Base-by-base conservation (phyloP, 2,329 filamentous ascomycete species). In the Beauveria rudraprayagi region DNA sequence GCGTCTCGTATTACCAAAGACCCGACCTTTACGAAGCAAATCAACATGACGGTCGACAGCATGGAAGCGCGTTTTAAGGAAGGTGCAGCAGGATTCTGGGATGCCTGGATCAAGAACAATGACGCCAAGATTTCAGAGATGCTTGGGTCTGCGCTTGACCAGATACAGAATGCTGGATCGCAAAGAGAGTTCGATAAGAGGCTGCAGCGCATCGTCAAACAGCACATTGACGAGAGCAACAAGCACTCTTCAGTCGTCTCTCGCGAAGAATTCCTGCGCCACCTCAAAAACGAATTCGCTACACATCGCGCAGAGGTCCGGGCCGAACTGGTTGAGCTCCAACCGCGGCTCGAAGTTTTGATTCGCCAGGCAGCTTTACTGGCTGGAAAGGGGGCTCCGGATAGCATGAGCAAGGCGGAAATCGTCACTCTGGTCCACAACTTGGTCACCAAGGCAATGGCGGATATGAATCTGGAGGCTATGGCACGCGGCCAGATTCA, bases 51-150 rank as follows among this genome's bases (percentile, higher is more conserved):
- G 4, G 64, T 70, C 1, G 67, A 71, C 1, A 65, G 65, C 3
- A 64, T 69, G 17, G 69, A 72, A 10, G 47, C 58, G n/a, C 40
- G 53, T 16, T 9, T 61, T 30, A 61, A 64, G 53, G 46, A 28
- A 28, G 66, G 73, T 5, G 65, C 76, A 46, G 71, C 73, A 1
- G 72, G 62, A 43, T 72, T 75, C 4, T 86, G 83, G 82, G 74
- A 79, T 22, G 71, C 73, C 0, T 87, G 82, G 79, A 68, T 83
- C 30, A 73, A 72, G 46, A 76, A 76, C 19, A 86, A 86, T 68
- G 69, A 79, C 16, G 70, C 73, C 55, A 71, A 72, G 57, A 70
- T 77, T 22, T 61, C 68, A 1, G 63, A 69, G 46, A 65, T 70
- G 37, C 63, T 76, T 3, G 68, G 70, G 7, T 68, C 69, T 7